phyloP scores from a whole-genome alignment of 257 asterid species.

The Ajuga chamaepitys region DNA sequence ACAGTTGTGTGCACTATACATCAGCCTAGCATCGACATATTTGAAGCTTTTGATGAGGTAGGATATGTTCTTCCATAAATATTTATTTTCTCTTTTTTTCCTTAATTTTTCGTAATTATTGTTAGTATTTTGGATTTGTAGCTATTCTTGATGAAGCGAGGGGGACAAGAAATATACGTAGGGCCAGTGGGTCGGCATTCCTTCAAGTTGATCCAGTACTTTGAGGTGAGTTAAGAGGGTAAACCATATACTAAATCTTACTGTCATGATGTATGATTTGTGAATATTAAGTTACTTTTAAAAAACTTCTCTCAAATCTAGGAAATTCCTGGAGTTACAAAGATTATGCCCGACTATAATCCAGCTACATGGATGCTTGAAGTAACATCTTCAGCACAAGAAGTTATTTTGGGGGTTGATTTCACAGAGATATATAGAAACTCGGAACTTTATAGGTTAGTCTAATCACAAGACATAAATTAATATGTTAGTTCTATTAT shows the following conservation, averaged over 20 bases:
- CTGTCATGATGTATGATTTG: not conserved
- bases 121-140: conserved; percentile 13
- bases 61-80: not conserved
- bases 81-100: not conserved
- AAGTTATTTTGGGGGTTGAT: conserved; percentile 32
- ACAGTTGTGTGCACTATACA: conserved; percentile 51
- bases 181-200: conserved; percentile 52
- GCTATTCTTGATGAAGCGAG: conserved; percentile 55
- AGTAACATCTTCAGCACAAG: conserved; percentile 37
- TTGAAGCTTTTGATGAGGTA: conserved; percentile 58
- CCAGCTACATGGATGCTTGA: conserved; percentile 69
- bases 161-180: conserved; percentile 55
- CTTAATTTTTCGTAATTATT: not conserved
- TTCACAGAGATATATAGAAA: conserved; percentile 35
- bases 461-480: not conserved
- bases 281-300: not conserved
- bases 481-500: not conserved
- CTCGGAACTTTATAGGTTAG: conserved; percentile 40
- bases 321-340: conserved; percentile 36
- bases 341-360: conserved; percentile 35
- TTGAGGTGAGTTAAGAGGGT: conserved; percentile 32
- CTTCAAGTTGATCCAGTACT: conserved; percentile 33
- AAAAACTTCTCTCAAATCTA: not conserved
- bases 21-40: conserved; percentile 58
- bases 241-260: not conserved